Conservation (phyloP, 495 filamentous ascomycete species). For the Glarea lozoyensis region DNA sequence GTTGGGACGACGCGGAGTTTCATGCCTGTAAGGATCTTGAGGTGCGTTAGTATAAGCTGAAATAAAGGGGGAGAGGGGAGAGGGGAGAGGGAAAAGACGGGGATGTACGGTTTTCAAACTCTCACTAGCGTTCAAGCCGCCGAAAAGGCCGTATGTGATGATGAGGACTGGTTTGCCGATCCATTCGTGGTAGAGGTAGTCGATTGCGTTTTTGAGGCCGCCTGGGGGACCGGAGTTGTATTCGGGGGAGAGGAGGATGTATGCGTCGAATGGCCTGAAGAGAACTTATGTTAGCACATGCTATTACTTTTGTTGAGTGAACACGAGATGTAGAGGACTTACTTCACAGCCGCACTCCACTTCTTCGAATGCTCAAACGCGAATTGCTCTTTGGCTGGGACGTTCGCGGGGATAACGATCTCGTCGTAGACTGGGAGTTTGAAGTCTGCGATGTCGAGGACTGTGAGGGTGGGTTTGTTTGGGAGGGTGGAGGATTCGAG, state of each 20-base stretch:
- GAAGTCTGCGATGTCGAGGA: conserved; percentile 41
- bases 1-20: too few species aligned
- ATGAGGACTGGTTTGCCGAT: conserved; percentile 46
- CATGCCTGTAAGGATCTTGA: too few species aligned
- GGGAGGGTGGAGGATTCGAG: conserved; percentile 4
- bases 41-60: too few species aligned
- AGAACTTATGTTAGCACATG: too few species aligned
- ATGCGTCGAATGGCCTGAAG: too few species aligned
- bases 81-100: too few species aligned
- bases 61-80: too few species aligned
- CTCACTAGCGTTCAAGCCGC: too few species aligned
- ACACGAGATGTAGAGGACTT: too few species aligned
- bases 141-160: conserved; percentile 45
- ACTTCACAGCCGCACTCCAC: conserved; percentile 38
- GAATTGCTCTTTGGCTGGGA: conserved; percentile 35
- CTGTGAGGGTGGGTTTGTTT: conserved; percentile 15
- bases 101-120: too few species aligned
- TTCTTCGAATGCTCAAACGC: conserved; percentile 34
- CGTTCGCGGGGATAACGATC: conserved; percentile 35
- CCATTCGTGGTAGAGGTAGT: conserved; percentile 54
- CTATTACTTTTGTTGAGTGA: too few species aligned
- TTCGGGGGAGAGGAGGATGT: conserved; percentile 48
- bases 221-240: conserved; percentile 48
- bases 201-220: conserved; percentile 52
- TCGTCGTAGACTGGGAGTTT: conserved; percentile 49